Evolutionary conservation across 768 basidiomycete species (phyloP), one percentile per base, ranked within the genome.

Genomic region (Multifurca ochricompacta): DNA sequence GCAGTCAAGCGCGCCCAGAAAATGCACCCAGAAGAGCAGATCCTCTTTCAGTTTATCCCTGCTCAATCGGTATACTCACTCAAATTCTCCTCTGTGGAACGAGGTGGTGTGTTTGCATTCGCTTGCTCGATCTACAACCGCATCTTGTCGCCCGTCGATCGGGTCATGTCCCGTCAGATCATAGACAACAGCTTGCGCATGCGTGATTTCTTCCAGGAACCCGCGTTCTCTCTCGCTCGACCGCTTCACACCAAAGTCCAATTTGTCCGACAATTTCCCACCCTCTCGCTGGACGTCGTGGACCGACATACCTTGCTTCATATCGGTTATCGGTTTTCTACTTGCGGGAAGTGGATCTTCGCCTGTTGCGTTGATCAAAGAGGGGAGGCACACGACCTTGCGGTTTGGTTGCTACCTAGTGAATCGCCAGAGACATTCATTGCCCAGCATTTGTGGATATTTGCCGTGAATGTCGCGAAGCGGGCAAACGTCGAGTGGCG

Each of bases 401-500:
- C 77, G 7, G 79, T 85, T 7, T 87, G 85, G 82, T 64, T 83
- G 23, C 75, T 74, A n/a, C 77, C 79, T 39, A 74, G 76, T 9
- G 70, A 72, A 13, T 63, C 66, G 6, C 72, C 76, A 19, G 79
- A 81, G 56, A 68, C 68, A 13, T 78, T 78, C 55, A 67, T 79
- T 3, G 75, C 83, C 3, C 70, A 67, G 45, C 80, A 79, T 54
- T 73, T 92, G 6, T 91, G 89, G 88, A 74, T 75, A 13, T 88
- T 92, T 67, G 77, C 76, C 0, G 65, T 77, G 50, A 73, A 76
- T 32, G 78, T 86, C 62, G 80, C 82, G 10, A 75, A 74, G 62
- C 78, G 73, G 57, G 83, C 83, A 10, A 80, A 81, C 63, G 71
- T 90, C 19, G 88, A 92, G 65, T 93, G 91, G 91, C 76, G 84